Base-by-base conservation (phyloP, 106 monocot species). In the Triglochin maritima region DNA sequence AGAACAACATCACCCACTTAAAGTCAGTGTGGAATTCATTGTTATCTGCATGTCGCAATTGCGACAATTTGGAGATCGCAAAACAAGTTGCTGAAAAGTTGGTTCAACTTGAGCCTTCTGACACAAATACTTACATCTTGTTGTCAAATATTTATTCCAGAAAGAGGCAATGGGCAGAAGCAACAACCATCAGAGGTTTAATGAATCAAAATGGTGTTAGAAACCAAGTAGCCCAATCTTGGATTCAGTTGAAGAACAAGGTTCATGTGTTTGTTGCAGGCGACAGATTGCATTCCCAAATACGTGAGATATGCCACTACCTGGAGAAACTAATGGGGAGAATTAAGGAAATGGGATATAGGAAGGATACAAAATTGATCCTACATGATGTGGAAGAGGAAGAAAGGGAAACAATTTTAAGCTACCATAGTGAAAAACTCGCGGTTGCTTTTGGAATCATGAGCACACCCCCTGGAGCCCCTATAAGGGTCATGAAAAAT, bases 131-230 rank as follows among this genome's bases (percentile, higher is more conserved):
- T 45, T 86, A 81, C 59, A 67, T 93, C 62, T 67, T 82, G 52
- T 68, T 88, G 17, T 93, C 88, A 54, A 81, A 81, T 71, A 64
- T 78, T n/a, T 86, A 76, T 76, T 81, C 87, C 13, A 72, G 69
- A 56, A 78, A 55, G 53, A 83, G 75, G 17, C 77, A 72, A 44
- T 88, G 85, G 83, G 29, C 3, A 16, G 80, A 86, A 60, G 72
- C 76, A 71, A 78, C 54, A 0, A 66, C 73, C 45, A 46, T 86
- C 29, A 79, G 85, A 56, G 74, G 45, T 59, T 57, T 76, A 66
- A 86, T 93, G 86, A 53, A 62, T 59, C 73, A 76, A n/a, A 83
- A 71, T 42, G 75, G 79, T 14, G 50, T 79, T n/a, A 64, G 59
- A 47, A 86, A 84, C 69, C 75, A 79, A 52, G 71, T 81, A 12